These are phyloP conservation scores for Trichothecium roseum DNA, from an alignment of 2,329 filamentous ascomycete species.

Conservation along the genomic window DNA sequence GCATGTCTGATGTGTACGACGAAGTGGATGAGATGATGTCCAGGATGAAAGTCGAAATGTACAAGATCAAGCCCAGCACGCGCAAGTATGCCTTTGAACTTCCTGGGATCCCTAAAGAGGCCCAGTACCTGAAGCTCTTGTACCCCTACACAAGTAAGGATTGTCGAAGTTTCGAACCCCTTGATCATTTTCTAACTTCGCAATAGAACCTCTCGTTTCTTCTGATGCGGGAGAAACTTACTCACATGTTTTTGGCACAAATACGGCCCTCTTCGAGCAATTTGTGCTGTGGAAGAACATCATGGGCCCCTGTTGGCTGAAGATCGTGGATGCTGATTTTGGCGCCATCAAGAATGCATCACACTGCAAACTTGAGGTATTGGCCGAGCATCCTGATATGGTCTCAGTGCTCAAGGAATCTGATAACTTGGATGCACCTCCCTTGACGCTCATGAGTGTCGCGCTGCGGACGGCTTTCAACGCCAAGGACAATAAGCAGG, in stretches of 20 bases:
- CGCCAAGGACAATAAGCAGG: conserved; percentile 87
- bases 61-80: conserved; percentile 85
- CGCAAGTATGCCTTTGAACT: conserved; percentile 96
- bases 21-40: conserved; percentile 88
- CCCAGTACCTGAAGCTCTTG: conserved; percentile 87
- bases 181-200: not conserved
- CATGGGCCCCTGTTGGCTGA: conserved; percentile 97
- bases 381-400: conserved; percentile 66
- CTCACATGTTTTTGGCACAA: conserved; percentile 86
- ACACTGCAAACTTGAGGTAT: conserved; percentile 91
- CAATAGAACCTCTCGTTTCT: conserved; percentile 55
- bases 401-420: conserved; percentile 65
- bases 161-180: conserved; percentile 1
- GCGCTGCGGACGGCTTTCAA: conserved; percentile 84
- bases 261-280: conserved; percentile 91
- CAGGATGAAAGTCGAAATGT: conserved; percentile 72
- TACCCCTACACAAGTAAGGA: conserved; percentile 76
- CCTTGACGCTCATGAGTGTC: conserved; percentile 92
- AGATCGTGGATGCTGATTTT: conserved; percentile 79
- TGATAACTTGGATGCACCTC: conserved; percentile 73
- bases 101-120: conserved; percentile 74
- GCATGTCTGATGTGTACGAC: conserved; percentile 80
- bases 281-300: conserved; percentile 98
- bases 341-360: conserved; percentile 80
- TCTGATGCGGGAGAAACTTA: conserved; percentile 76